Percentiles rank a stretch among this genome's conserved stretches.
These are phyloP conservation scores for Camillea tinctor DNA, from an alignment of 2,329 filamentous ascomycete species.

Conservation along the genomic window DNA sequence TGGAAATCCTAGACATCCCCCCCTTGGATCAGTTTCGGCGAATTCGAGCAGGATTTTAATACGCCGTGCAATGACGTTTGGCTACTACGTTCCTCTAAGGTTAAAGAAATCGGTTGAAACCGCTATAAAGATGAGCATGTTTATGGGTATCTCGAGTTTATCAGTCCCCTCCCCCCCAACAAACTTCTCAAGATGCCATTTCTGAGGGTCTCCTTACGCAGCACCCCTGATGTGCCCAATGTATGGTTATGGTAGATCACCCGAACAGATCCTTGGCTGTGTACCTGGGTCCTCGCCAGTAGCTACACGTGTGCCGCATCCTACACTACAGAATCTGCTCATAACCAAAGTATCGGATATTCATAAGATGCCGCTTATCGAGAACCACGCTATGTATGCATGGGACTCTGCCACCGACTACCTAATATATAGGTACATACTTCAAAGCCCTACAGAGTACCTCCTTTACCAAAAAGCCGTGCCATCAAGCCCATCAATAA, in stretches of 20 bases:
- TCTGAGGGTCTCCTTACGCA: background rate
- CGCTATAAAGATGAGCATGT: background rate
- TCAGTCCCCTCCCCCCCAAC: background rate
- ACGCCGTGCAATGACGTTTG: conserved; percentile 14
- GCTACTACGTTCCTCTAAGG: conserved; percentile 5
- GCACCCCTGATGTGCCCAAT: conserved; percentile 1
- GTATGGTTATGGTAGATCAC: conserved; percentile 19
- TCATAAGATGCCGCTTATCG: background rate
- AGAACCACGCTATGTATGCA: background rate
- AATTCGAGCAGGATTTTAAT: conserved; percentile 6
- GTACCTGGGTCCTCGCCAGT: background rate
- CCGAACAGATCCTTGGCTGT: conserved; percentile 13
- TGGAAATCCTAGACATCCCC: conserved; percentile 12
- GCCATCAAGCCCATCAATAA: conserved; percentile 1
- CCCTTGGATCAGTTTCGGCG: conserved; percentile 9
- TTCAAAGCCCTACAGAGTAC: background rate
- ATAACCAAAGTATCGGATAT: background rate
- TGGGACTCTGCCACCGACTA: background rate
- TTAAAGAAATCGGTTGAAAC: conserved; percentile 5
- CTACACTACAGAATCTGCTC: background rate
- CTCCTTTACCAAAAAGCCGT: background rate
- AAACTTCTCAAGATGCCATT: background rate
- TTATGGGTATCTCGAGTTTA: background rate
- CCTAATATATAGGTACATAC: too few species aligned
- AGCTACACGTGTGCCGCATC: background rate